These are phyloP conservation scores for Zoysia pacifica DNA, from an alignment of 176 grass and related monocot species.

Conservation along the genomic window DNA sequence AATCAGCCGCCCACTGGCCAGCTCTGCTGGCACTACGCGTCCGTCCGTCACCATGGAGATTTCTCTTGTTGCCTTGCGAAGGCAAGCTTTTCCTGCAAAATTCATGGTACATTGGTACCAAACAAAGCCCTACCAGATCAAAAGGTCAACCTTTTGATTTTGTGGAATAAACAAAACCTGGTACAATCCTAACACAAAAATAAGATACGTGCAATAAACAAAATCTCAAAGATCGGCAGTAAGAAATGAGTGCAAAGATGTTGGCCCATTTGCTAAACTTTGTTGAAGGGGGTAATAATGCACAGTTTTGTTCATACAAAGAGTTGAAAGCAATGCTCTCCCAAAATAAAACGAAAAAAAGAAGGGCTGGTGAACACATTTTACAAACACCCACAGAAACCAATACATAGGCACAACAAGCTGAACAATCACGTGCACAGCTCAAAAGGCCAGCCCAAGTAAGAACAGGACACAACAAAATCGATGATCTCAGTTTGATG, in stretches of 20 bases:
- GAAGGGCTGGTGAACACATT: conserved; percentile 10
- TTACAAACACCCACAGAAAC: conserved; percentile 43
- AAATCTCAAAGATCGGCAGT: not conserved
- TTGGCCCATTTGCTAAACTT: conserved; percentile 8
- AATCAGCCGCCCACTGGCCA: not conserved
- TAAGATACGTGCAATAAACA: not conserved
- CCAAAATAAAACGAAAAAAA: not conserved
- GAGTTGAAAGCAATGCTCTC: not conserved
- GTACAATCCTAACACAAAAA: no score
- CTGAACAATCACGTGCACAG: not conserved
- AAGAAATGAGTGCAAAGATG: not conserved
- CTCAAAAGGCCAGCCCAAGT: not conserved
- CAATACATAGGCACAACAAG: conserved; percentile 7
- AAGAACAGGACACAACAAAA: not conserved
- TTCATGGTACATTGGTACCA: not conserved
- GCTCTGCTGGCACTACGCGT: not conserved
- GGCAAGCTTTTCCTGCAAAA: not conserved
- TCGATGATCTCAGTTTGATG: conserved; percentile 5
- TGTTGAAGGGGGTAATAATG: not conserved
- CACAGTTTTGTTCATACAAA: conserved; percentile 38
- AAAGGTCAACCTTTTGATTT: no score
- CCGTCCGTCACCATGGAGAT: no score
- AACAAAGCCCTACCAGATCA: not conserved
- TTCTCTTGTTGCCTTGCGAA: no score
- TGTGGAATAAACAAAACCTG: no score